Conservation (phyloP, 2,329 filamentous ascomycete species). For the Lithohypha guttulata region DNA sequence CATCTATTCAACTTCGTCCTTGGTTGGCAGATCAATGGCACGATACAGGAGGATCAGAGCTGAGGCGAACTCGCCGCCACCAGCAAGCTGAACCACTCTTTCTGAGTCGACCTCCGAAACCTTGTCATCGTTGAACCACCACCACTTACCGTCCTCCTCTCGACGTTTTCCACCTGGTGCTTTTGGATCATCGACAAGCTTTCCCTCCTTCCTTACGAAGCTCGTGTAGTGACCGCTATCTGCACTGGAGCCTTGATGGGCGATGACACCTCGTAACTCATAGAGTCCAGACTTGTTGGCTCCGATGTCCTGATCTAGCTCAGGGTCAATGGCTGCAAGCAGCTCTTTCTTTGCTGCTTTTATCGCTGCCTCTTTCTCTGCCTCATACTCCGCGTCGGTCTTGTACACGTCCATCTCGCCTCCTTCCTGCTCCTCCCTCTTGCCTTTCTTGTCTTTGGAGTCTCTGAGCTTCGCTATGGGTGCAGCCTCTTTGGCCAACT, state of each 20-base stretch:
- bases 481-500: conserved; percentile 24
- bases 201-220: conserved; percentile 84
- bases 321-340: conserved; percentile 61
- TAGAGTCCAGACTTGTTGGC: conserved; percentile 92
- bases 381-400: conserved; percentile 86
- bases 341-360: conserved; percentile 80
- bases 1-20: conserved; percentile 28
- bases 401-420: conserved; percentile 71
- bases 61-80: conserved; percentile 55
- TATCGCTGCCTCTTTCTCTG: conserved; percentile 66
- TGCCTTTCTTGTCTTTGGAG: conserved; percentile 41
- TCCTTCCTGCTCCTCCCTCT: conserved; percentile 54
- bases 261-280: conserved; percentile 85
- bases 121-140: conserved; percentile 99
- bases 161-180: conserved; percentile 57
- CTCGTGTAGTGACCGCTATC: conserved; percentile 98
- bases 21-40: conserved; percentile 38
- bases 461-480: conserved; percentile 40
- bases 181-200: conserved; percentile 51
- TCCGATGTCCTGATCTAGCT: conserved; percentile 64
- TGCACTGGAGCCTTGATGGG: conserved; percentile 90
- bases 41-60: conserved; percentile 41
- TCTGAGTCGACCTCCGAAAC: conserved; percentile 84
- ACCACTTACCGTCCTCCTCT: conserved; percentile 90
- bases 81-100: conserved; percentile 80